phyloP scores from a whole-genome alignment of 257 asterid genomes.

The Plantago major region DNA sequence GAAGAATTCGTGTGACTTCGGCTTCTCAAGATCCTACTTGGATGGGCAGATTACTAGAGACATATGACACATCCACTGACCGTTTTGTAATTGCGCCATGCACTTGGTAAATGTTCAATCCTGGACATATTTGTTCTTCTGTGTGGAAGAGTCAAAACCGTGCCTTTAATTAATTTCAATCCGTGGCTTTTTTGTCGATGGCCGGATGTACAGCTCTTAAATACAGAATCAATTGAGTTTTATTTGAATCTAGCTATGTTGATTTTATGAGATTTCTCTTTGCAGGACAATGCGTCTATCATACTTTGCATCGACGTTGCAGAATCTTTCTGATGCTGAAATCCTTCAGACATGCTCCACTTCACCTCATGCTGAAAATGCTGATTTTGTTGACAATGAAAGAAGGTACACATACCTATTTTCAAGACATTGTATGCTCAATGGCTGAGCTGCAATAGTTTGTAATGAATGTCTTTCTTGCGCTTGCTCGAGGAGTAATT shows the following conservation, averaged over 20 bases:
- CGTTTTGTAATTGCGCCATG: slow-evolving; percentile 69
- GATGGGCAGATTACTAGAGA: slow-evolving; percentile 61
- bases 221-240: background rate
- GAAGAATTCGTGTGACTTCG: slow-evolving; percentile 73
- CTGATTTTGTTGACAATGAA: slow-evolving; percentile 62
- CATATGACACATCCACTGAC: slow-evolving; percentile 62
- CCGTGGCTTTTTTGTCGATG: too few species aligned
- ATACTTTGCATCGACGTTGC: slow-evolving; percentile 45
- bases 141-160: background rate
- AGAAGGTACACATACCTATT: slow-evolving; percentile 47
- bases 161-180: background rate
- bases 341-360: slow-evolving; percentile 74
- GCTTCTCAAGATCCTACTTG: slow-evolving; percentile 63
- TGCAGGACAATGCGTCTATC: slow-evolving; percentile 48
- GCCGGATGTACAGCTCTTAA: too few species aligned
- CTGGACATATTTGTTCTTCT: slow-evolving; percentile 2
- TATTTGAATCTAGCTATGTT: background rate
- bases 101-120: slow-evolving; percentile 48
- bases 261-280: slow-evolving; percentile 8
- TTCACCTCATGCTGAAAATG: slow-evolving; percentile 82
- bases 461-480: background rate
- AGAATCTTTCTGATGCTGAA: slow-evolving; percentile 60
- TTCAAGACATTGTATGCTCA: background rate
- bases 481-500: too few species aligned
- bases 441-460: background rate